A percentile compares a stretch with the other conserved stretches of the same genome.
Evolutionary conservation across 1,284 basidiomycete genomes (phyloP).

Genomic region (Phylloboletellus chloephorus): DNA sequence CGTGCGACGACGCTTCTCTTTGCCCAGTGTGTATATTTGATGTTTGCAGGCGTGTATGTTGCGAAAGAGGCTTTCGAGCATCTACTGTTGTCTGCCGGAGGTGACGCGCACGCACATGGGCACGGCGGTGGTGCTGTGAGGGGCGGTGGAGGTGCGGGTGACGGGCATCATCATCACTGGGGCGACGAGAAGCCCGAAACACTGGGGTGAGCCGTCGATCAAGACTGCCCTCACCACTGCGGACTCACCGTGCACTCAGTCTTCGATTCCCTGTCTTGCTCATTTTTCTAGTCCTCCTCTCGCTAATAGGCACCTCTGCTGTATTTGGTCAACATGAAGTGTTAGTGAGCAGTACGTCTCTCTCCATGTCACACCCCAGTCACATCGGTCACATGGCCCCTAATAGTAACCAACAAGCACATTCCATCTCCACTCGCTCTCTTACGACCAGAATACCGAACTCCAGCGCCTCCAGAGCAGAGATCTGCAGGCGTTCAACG

Average conservation of each 20-base stretch:
- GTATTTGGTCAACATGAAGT: conserved; percentile 32
- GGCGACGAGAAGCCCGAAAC: conserved; percentile 40
- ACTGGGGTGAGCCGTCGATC: conserved; percentile 35
- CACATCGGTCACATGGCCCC: conserved; percentile 4
- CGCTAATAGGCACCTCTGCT: conserved; percentile 38
- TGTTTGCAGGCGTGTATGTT: conserved; percentile 89
- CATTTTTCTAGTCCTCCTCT: conserved; percentile 52
- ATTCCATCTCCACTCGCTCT: conserved; percentile 24
- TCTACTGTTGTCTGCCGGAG: conserved; percentile 57
- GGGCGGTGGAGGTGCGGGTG: conserved; percentile 23
- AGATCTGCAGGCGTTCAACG: conserved; percentile 14
- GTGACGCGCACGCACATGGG: conserved; percentile 24
- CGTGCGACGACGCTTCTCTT: conserved; percentile 79
- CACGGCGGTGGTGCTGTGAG: conserved; percentile 11
- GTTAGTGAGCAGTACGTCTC: conserved; percentile 27
- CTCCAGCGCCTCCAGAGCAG: conserved; percentile 3
- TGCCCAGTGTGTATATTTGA: conserved; percentile 82
- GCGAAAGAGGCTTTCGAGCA: conserved; percentile 92
- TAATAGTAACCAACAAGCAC: conserved; percentile 29
- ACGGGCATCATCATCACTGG: conserved; percentile 61
- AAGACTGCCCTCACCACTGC: not conserved
- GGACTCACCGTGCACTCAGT: conserved; percentile 33
- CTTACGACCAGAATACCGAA: conserved; percentile 12
- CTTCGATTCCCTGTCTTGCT: conserved; percentile 67
- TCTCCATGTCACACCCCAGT: not conserved